Conservation (phyloP, 257 asterid species). For the Petunia secreta region DNA sequence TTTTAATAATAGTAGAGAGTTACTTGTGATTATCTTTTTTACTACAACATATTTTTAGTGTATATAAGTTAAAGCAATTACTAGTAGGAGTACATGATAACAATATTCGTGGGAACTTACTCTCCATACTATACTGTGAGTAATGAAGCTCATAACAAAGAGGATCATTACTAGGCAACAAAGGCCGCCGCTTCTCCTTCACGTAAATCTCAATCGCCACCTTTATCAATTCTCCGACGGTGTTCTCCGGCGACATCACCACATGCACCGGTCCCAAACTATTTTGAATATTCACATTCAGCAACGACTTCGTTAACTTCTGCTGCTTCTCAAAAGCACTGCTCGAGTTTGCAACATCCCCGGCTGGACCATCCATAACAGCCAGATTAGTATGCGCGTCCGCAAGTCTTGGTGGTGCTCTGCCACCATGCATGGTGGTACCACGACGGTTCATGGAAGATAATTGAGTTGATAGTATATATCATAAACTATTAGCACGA, state of each 20-base stretch:
- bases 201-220: slow-evolving; percentile 54
- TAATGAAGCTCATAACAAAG: slow-evolving; percentile 54
- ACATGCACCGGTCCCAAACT: slow-evolving; percentile 63
- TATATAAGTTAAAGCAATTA: too few relatives aligned
- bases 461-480: not conserved
- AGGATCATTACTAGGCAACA: slow-evolving; percentile 43
- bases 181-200: slow-evolving; percentile 65
- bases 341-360: not conserved
- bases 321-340: slow-evolving; percentile 28
- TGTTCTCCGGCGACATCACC: slow-evolving; percentile 62
- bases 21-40: too few relatives aligned
- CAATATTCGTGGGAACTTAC: slow-evolving; percentile 30
- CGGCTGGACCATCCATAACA: not conserved
- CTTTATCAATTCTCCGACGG: slow-evolving; percentile 50
- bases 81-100: not conserved
- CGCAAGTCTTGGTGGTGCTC: not conserved
- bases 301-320: slow-evolving; percentile 48
- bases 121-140: slow-evolving; percentile 56
- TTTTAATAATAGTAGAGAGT: too few relatives aligned
- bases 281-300: slow-evolving; percentile 55
- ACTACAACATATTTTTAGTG: too few relatives aligned
- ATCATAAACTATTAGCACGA: not conserved
- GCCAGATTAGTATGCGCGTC: not conserved
- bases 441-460: not conserved
- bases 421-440: not conserved